Evolutionary conservation across 257 asterid species (phyloP), one percentile per base, ranked within the genome.

Genomic region (Thymus quinquecostatus): DNA sequence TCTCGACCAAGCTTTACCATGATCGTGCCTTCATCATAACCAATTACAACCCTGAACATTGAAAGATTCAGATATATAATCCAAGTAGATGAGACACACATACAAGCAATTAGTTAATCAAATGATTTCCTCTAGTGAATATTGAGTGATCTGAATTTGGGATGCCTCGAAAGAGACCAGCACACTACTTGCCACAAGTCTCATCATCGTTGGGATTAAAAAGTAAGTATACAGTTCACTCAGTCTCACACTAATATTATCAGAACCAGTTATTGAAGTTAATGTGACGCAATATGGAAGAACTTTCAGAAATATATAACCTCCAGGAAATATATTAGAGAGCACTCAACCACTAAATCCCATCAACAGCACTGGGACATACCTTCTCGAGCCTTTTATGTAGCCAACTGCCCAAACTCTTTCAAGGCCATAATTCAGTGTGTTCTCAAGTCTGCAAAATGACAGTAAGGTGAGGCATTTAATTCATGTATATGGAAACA

Each of bases 1-100:
- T 95, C 99, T 13, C 97, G 88, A 58, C 99, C 99, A 78, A 95
- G 82, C 82, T 95, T 95, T 45, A 95, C 98, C 99, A 95, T 95
- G 77, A 95, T 92, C 29, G 99, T 92, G 70, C 99, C 99, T 80
- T 95, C 99, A 73, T 95, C 99, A 68, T 95, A 95, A 76, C 99
- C 99, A 72, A 95, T 85, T 54, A 92, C 98, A 58, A 92, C 91
- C 92, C 99, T 95, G 88, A 36, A 57, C 63, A 84, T 70, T 11
- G 60, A 80, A 65, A 41, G 38, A 60, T 68, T 63, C 60, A 75
- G 66, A 59, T 71, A 8, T 48, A 69, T 32, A 1, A 51, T 51
- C 32, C 57, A 51, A 66, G 75, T 51, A 43, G 51, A 71, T 65
- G 48, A 55, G 56, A 59, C 60, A 36, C n/a, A 72, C n/a, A 36